These are phyloP conservation scores for Pseudodiploospora longispora DNA, from an alignment of 2,329 filamentous ascomycete species.

Conservation along the genomic window DNA sequence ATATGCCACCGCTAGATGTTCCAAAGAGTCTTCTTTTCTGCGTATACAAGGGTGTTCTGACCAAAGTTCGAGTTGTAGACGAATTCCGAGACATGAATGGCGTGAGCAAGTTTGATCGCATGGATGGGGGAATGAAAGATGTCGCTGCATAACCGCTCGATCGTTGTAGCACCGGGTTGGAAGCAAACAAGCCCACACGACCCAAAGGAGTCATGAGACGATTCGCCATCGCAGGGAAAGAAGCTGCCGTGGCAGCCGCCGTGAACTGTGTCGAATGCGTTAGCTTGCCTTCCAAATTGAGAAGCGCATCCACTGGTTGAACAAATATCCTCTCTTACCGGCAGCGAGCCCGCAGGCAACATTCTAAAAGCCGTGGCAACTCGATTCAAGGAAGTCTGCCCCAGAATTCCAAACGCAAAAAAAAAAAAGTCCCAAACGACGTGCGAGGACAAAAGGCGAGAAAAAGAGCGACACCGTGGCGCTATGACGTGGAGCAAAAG, in stretches of 20 bases:
- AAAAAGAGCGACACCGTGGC: neutral
- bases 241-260: constrained; percentile 33
- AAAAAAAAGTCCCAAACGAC: too few relatives aligned
- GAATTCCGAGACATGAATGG: constrained; percentile 13
- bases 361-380: neutral
- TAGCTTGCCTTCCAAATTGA: constrained; percentile 12
- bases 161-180: constrained; percentile 19
- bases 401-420: neutral
- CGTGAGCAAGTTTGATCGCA: constrained; percentile 15
- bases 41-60: constrained; percentile 1
- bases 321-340: constrained; percentile 8
- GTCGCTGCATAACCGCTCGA: constrained; percentile 17
- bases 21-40: constrained; percentile 28
- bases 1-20: constrained; percentile 36
- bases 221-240: constrained; percentile 39
- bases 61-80: constrained; percentile 9
- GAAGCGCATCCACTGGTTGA: neutral
- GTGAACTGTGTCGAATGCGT: constrained; percentile 25
- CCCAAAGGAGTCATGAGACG: constrained; percentile 29
- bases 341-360: constrained; percentile 14
- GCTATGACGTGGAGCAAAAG: constrained; percentile 8
- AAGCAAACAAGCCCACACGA: constrained; percentile 21
- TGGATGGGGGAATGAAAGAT: constrained; percentile 17
- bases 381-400: neutral
- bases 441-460: neutral